These are phyloP conservation scores for Aspergillus incahuasiensis DNA, from an alignment of 495 filamentous ascomycete species.

Conservation along the genomic window DNA sequence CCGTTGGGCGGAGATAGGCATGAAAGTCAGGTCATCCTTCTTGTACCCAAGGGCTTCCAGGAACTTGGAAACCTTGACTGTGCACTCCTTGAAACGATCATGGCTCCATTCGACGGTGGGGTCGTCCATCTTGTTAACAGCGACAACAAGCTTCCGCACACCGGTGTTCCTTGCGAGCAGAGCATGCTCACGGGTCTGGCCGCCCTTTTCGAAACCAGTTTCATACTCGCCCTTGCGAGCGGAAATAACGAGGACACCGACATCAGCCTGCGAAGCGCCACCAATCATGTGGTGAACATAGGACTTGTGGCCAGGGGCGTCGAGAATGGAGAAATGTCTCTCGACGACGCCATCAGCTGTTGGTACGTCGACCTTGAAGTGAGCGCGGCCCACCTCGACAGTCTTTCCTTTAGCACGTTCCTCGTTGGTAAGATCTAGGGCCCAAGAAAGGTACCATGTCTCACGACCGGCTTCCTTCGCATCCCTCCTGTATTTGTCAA, in stretches of 20 bases:
- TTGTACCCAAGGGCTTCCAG: conserved; percentile 90
- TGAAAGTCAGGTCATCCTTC: conserved; percentile 87
- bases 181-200: conserved; percentile 95
- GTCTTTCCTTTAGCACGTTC: conserved; percentile 97
- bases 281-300: conserved; percentile 97
- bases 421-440: conserved; percentile 91
- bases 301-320: conserved; percentile 95
- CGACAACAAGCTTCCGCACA: conserved; percentile 89
- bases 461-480: conserved; percentile 95
- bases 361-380: conserved; percentile 86
- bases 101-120: conserved; percentile 92
- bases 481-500: conserved; percentile 96
- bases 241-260: conserved; percentile 93
- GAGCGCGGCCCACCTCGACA: conserved; percentile 92
- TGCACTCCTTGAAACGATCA: conserved; percentile 88
- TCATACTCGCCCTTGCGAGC: conserved; percentile 99
- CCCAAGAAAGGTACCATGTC: conserved; percentile 99
- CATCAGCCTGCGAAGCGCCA: conserved; percentile 92
- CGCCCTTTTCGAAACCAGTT: conserved; percentile 98
- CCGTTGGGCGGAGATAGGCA: conserved; percentile 92
- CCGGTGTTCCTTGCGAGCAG: conserved; percentile 97
- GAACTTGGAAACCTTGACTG: conserved; percentile 79
- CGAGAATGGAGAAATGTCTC: conserved; percentile 78
- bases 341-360: conserved; percentile 39
- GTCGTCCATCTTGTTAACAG: conserved; percentile 99